Base-by-base conservation (phyloP, 495 filamentous ascomycete species). In the Bacidia rubella region DNA sequence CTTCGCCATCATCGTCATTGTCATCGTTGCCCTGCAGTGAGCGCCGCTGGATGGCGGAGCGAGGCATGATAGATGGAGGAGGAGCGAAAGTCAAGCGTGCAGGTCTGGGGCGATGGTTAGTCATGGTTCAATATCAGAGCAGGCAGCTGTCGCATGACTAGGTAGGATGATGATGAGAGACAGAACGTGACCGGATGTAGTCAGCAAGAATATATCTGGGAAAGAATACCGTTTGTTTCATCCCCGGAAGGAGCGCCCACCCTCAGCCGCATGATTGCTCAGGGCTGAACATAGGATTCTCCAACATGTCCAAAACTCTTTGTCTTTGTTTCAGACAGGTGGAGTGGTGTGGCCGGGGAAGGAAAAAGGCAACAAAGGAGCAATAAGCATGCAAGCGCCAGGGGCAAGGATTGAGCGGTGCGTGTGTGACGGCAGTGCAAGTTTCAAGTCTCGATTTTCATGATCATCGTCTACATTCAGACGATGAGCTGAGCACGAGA, bases 41-140 rank as follows among this genome's bases (percentile, higher is more conserved):
- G 17, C 21, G 40, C 22, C 46, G 57, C 11, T 57, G 55, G 47
- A 49, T 35, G 21, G 29, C 41, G 4, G 57, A 62, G 27, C 53
- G 60, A 58, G 57, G 60, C 60, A 62, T 62, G 11, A 15, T 51
- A 45, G 38, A 41, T 19, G 60, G 44, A n/a, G 49, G 49, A 45
- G 12, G 32, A 29, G 35, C 40, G 47, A 24, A 60, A 50, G 38
- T 57, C 27, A 57, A 45, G 41, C 41, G 49, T 24, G 51, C 42
- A 46, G 54, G 50, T 53, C 60, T 62, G 39, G 41, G 22, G n/a
- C 44, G 49, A 35, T 42, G 38, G 54, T 62, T 49, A 62, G 60
- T 56, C 47, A 54, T 54, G 24, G 17, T 50, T 3, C 15, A 12
- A 29, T n/a, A 20, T n/a, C 12, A 27, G 43, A 29, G 17, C 26